Conservation (phyloP, 768 basidiomycete species). For the Hygrocybe coccinea region DNA sequence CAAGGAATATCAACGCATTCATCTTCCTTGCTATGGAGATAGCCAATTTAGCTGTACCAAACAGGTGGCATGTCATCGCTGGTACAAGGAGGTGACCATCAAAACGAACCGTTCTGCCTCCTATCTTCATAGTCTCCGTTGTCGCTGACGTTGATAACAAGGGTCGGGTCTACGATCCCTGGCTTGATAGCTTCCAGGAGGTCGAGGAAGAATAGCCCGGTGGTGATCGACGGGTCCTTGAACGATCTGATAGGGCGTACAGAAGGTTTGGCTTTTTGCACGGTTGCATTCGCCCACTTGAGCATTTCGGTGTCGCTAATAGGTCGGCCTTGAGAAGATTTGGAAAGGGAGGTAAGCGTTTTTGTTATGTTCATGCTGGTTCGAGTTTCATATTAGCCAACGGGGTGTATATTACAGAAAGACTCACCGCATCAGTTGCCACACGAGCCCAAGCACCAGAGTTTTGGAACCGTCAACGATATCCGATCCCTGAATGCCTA, state of each 20-base stretch:
- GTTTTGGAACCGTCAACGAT: constrained; percentile 93
- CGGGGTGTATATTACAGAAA: neutral
- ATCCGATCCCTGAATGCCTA: constrained; percentile 96
- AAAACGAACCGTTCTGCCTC: constrained; percentile 77
- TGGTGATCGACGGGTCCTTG: constrained; percentile 87
- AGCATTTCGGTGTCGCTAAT: constrained; percentile 92
- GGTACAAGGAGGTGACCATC: neutral
- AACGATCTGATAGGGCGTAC: constrained; percentile 77
- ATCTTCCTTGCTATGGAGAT: constrained; percentile 99
- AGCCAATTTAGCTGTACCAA: constrained; percentile 76
- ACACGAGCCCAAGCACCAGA: constrained; percentile 90
- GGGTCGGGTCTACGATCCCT: constrained; percentile 87
- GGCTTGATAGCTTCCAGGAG: constrained; percentile 87
- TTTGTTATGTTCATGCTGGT: constrained; percentile 80
- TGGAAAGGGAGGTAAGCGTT: constrained; percentile 75
- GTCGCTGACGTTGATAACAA: constrained; percentile 62
- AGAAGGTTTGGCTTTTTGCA: constrained; percentile 59
- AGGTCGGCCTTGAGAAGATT: constrained; percentile 66
- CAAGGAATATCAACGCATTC: constrained; percentile 92
- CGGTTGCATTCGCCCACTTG: constrained; percentile 92
- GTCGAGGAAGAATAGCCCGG: constrained; percentile 89
- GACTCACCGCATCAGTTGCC: constrained; percentile 91
- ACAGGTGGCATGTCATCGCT: constrained; percentile 6
- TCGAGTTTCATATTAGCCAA: neutral
- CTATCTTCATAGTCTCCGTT: constrained; percentile 78